Evolutionary conservation across 257 asterid species (phyloP), one percentile per base, ranked within the genome.

Genomic region (Solanum neorickii): DNA sequence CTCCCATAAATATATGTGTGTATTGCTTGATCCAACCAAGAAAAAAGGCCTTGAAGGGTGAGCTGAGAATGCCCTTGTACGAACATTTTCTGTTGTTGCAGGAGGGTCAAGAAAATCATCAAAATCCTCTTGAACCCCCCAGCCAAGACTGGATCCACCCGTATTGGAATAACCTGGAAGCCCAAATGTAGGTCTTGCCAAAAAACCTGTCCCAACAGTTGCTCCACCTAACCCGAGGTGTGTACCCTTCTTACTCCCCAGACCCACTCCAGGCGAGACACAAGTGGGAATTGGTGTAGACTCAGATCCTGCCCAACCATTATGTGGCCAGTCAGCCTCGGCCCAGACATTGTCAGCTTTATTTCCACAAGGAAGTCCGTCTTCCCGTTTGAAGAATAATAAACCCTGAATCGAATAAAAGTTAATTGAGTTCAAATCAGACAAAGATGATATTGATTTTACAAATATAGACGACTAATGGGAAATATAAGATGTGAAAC

Each of bases 1-100:
- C 99, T 97, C 97, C 99, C 99, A 97, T 70, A 97, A 92, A 94
- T 97, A 97, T 89, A 93, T 86, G 89, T 95, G 99, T 41, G 99
- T 94, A 86, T 95, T 95, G 93, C 96, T 91, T 62, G 99, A 97
- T 86, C 99, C 99, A 86, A 95, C 99, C 94, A 97, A 92, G 91
- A 97, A 97, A 88, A 95, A 92, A 84, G 99, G 96, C 91, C 95
- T 93, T 86, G 98, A 97, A 73, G 99, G 99, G 91, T 97, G 99
- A 88, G 94, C 83, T 42, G 98, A 93, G 87, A 97, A 95, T 88
- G 96, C 94, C 87, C 93, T 94, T 42, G 98, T 90, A 91, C 91
- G 92, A 83, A 97, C 94, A 92, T 91, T 95, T 80, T 94, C 95
- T 85, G 90, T 89, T 12, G 98, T 95, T 84, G 98, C 99, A 82